Evolutionary conservation across 1,139 yeast species (phyloP).

Genomic region (Scheffersomyces parashehatae): DNA sequence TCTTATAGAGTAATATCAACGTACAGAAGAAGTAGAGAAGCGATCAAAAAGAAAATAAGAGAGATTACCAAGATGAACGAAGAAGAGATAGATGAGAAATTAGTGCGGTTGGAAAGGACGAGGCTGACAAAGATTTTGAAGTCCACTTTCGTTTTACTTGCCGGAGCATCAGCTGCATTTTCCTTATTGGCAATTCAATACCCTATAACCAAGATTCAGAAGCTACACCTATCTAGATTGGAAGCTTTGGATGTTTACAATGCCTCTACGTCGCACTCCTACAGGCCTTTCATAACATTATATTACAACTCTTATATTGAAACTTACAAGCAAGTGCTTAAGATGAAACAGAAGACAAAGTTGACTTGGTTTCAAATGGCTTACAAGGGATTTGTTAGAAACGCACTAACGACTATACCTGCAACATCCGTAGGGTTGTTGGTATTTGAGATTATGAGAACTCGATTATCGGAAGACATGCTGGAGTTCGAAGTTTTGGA

Average conservation of each 20-base stretch:
- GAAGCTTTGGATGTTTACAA: conserved; percentile 76
- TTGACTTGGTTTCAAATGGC: conserved; percentile 64
- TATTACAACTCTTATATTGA: conserved; percentile 74
- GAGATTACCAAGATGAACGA: conserved; percentile 19
- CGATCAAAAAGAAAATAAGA: conserved; percentile 22
- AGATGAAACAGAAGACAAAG: conserved; percentile 55
- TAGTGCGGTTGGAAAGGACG: conserved; percentile 34
- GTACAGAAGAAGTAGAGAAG: conserved; percentile 41
- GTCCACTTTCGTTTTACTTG: conserved; percentile 74
- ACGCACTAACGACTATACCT: conserved; percentile 77
- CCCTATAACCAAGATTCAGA: conserved; percentile 79
- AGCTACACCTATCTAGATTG: conserved; percentile 72
- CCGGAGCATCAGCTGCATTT: conserved; percentile 87
- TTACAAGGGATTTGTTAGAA: conserved; percentile 74
- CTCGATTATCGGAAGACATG: conserved; percentile 36
- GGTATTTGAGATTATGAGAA: conserved; percentile 81
- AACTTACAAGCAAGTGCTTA: conserved; percentile 60
- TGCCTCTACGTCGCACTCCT: conserved; percentile 30
- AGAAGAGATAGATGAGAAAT: conserved; percentile 29
- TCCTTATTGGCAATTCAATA: conserved; percentile 77
- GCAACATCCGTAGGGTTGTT: conserved; percentile 84
- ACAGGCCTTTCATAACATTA: conserved; percentile 45
- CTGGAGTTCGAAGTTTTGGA: conserved; percentile 1
- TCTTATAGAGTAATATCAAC: conserved; percentile 62
- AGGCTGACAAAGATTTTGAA: conserved; percentile 54